Conservation (phyloP, 306 rosid species). For the Pyrus communis region DNA sequence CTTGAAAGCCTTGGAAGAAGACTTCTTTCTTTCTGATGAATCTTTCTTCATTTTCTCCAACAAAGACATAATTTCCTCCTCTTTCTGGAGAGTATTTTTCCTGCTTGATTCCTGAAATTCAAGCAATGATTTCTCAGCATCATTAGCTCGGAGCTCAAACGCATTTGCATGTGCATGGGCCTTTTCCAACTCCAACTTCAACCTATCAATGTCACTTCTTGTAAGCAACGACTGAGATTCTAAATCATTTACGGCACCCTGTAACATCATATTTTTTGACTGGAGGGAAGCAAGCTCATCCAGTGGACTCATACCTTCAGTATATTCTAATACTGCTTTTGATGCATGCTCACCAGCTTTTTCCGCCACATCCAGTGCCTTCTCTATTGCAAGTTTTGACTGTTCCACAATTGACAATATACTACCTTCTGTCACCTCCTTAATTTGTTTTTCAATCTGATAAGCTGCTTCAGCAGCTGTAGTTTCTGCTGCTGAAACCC, state of each 20-base stretch:
- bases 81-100: conserved; percentile 38
- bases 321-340: conserved; percentile 33
- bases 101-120: conserved; percentile 47
- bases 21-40: conserved; percentile 38
- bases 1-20: conserved; percentile 53
- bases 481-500: conserved; percentile 66
- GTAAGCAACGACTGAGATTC: conserved; percentile 51
- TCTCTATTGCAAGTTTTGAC: conserved; percentile 52
- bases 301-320: conserved; percentile 35
- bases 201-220: conserved; percentile 39
- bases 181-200: conserved; percentile 49
- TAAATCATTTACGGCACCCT: conserved; percentile 38
- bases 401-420: conserved; percentile 53
- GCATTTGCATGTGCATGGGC: conserved; percentile 31
- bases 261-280: conserved; percentile 51
- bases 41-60: conserved; percentile 60
- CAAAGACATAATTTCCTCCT: conserved; percentile 49
- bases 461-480: conserved; percentile 61
- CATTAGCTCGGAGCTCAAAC: conserved; percentile 43
- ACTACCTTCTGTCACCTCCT: conserved; percentile 57
- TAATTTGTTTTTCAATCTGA: conserved; percentile 52
- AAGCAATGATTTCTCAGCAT: conserved; percentile 49
- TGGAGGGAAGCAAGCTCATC: conserved; percentile 42
- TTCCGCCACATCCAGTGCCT: conserved; percentile 54
- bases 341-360: conserved; percentile 44